Conservation (phyloP, 75 land plant species). For the Pseudotsuga menziesii region DNA sequence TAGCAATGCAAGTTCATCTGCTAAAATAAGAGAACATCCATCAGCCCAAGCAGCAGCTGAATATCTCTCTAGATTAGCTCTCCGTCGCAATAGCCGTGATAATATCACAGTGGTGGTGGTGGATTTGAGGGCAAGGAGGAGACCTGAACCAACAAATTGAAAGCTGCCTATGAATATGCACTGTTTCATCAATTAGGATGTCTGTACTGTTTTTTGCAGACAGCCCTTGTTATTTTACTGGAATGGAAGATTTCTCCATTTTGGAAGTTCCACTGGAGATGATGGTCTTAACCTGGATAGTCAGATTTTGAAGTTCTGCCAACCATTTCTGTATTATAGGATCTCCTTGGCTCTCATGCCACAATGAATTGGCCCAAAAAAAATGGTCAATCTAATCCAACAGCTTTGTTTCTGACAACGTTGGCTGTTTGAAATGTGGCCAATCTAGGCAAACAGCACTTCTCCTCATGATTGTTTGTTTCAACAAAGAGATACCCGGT, state of each 20-base stretch:
- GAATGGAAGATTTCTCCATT: background rate
- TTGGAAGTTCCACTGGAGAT: background rate
- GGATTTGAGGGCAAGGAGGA: slow-evolving; percentile 43
- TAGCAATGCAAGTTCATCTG: background rate
- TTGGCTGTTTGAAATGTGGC: too few species aligned
- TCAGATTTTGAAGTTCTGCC: background rate
- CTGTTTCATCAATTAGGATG: too few species aligned
- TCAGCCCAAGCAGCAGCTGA: slow-evolving; percentile 83
- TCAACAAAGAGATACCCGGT: too few species aligned
- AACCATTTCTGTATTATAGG: background rate
- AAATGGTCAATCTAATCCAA: too few species aligned
- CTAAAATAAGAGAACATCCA: slow-evolving; percentile 17
- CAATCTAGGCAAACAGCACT: too few species aligned
- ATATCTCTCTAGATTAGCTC: slow-evolving; percentile 55
- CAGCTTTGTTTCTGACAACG: too few species aligned
- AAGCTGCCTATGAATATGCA: background rate
- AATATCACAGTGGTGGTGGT: slow-evolving; percentile 84
- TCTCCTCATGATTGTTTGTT: too few species aligned
- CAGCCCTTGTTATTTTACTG: background rate
- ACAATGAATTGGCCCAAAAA: too few species aligned
- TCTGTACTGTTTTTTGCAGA: too few species aligned
- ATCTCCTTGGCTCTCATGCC: too few species aligned
- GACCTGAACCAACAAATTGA: background rate
- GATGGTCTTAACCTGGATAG: background rate
- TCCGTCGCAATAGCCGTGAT: slow-evolving; percentile 72